Evolutionary conservation across 1,284 basidiomycete genomes (phyloP).

Genomic region (Malassezia globosa): DNA sequence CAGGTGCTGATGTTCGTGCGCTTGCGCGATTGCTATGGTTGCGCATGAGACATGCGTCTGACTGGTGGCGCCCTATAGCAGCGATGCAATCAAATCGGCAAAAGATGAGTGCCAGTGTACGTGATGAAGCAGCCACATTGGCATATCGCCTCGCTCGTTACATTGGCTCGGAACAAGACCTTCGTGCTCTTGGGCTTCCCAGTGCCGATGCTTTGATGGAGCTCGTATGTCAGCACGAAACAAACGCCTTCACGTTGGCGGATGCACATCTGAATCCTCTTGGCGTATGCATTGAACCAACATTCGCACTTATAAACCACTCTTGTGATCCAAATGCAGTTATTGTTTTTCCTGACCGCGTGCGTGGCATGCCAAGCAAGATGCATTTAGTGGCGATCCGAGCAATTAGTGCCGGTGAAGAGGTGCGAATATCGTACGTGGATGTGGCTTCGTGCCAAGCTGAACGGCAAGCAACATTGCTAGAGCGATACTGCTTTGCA

Average conservation of each 20-base stretch:
- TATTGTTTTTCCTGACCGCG: conserved; percentile 66
- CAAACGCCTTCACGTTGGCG: conserved; percentile 76
- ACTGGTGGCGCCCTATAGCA: background rate
- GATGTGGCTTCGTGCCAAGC: conserved; percentile 62
- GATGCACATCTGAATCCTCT: conserved; percentile 54
- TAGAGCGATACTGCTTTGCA: conserved; percentile 66
- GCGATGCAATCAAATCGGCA: conserved; percentile 9
- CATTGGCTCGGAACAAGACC: conserved; percentile 39
- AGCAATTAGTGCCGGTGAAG: conserved; percentile 47
- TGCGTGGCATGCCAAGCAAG: conserved; percentile 22
- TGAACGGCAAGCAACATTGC: conserved; percentile 55
- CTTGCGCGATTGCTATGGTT: conserved; percentile 16
- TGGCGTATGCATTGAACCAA: conserved; percentile 67
- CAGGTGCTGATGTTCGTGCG: conserved; percentile 9
- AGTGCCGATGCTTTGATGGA: conserved; percentile 59
- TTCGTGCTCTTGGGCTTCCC: conserved; percentile 56
- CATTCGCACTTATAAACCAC: conserved; percentile 74
- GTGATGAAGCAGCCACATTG: conserved; percentile 37
- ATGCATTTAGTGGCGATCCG: conserved; percentile 53
- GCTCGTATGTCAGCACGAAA: conserved; percentile 61
- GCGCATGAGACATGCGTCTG: background rate
- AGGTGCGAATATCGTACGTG: conserved; percentile 62
- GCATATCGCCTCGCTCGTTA: conserved; percentile 57
- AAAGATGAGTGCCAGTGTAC: background rate
- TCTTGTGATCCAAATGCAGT: conserved; percentile 81